Evolutionary conservation across 2,329 filamentous ascomycete species (phyloP), one percentile per base, ranked within the genome.

Genomic region (Eutypa lata): DNA sequence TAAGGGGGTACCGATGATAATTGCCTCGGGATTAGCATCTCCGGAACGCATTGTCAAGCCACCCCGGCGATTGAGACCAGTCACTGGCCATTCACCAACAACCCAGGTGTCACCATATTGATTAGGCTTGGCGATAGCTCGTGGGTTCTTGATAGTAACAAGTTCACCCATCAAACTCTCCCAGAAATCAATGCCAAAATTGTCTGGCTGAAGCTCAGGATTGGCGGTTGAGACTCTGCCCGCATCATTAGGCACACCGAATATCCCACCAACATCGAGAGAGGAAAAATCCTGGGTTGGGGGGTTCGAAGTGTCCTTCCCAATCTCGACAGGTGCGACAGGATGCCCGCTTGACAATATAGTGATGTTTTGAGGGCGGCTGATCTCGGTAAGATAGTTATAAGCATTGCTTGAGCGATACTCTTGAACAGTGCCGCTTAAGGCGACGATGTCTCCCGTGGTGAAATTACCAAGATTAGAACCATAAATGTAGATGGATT

Each of bases 161-260:
- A 89, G 73, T 68, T 89, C 84, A 26, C 86, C 87, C 50, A 74
- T 76, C 53, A 90, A 69, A 56, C 80, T 85, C 76, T 90, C 84
- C 87, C 87, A 90, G 64, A 89, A 90, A 66, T 90, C 87, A 28
- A 90, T 73, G 2, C 87, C 87, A 62, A 85, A 90, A 42, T 73
- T 70, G 21, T 72, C 70, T 2, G 86, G 86, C 55, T 86, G 67
- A 38, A 90, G 75, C 14, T 72, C 71, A 0, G 86, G 86, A 65
- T 90, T 89, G 33, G 65, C 72, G 6, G 67, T 71, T 2, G 84
- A 86, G 38, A 90, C 64, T 58, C 77, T 76, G 56, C 73, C 79
- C 38, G 73, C 72, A 55, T 82, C 86, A 63, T 87, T 88, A 11
- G 87, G 87, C 4, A 87, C 71, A 1, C 71, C 79, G 56, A 88